A percentile compares a stretch with the other conserved stretches of the same genome.
Conservation (phyloP, 2,329 filamentous ascomycete species). For the Camillea tinctor region DNA sequence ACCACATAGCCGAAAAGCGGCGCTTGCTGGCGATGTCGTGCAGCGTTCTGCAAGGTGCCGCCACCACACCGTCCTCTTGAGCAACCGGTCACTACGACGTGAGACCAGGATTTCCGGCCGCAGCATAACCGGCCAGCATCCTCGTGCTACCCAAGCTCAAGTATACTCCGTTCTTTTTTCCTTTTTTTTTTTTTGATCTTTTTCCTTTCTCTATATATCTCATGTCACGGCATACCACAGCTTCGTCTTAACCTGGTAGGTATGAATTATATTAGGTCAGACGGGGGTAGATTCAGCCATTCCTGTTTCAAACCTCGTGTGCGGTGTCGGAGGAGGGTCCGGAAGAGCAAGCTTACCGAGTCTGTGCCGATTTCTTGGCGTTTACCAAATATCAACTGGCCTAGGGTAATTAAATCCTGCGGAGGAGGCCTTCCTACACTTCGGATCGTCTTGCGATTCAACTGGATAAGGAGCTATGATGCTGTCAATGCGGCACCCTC, state of each 20-base stretch:
- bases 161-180: background rate
- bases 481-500: background rate
- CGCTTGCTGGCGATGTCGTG: background rate
- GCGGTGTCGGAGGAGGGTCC: background rate
- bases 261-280: background rate
- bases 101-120: background rate
- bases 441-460: background rate
- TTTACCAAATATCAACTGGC: background rate
- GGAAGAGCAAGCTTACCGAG: background rate
- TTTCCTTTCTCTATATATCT: background rate
- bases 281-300: background rate
- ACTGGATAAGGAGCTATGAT: background rate
- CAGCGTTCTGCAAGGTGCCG: background rate
- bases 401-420: background rate
- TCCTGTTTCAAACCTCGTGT: background rate
- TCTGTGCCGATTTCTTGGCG: background rate
- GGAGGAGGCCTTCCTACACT: background rate
- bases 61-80: background rate
- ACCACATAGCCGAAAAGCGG: background rate
- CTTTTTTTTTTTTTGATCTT: background rate
- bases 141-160: background rate
- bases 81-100: background rate
- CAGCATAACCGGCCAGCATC: background rate
- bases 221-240: background rate
- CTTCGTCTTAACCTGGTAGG: background rate